phyloP scores from a whole-genome alignment of 2,329 filamentous ascomycete genomes.

The Moelleriella libera region DNA sequence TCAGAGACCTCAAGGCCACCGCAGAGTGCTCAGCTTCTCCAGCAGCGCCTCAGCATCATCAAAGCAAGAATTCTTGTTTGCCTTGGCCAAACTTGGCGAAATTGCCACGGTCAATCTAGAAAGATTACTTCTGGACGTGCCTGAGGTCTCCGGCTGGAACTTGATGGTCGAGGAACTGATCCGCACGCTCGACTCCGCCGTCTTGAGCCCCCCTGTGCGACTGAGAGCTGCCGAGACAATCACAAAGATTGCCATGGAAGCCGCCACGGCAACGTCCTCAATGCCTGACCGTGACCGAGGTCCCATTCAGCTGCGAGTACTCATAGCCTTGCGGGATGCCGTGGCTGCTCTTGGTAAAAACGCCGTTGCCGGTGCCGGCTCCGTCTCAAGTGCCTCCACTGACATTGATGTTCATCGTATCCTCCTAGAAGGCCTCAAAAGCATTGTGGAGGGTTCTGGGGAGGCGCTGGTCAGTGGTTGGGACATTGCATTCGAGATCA shows the following conservation, averaged over 20 bases:
- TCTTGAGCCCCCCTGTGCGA: slow-evolving; percentile 36
- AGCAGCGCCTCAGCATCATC: slow-evolving; percentile 29
- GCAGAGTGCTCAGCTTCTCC: slow-evolving; percentile 33
- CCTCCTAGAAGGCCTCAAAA: slow-evolving; percentile 66
- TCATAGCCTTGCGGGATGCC: slow-evolving; percentile 51
- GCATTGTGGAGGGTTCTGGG: slow-evolving; percentile 74
- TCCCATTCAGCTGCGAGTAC: slow-evolving; percentile 56
- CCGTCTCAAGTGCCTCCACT: slow-evolving; percentile 44
- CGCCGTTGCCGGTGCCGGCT: slow-evolving; percentile 34
- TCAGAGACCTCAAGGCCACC: slow-evolving; percentile 24
- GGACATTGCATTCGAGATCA: slow-evolving; percentile 73
- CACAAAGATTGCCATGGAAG: slow-evolving; percentile 41
- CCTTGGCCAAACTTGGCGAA: slow-evolving; percentile 60
- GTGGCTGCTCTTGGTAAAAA: slow-evolving; percentile 38
- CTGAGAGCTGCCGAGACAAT: slow-evolving; percentile 51
- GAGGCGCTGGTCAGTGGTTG: slow-evolving; percentile 74
- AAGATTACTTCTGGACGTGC: slow-evolving; percentile 54
- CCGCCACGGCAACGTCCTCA: slow-evolving; percentile 38
- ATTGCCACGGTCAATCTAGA: slow-evolving; percentile 61
- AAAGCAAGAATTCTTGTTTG: slow-evolving; percentile 50
- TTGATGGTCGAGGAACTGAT: slow-evolving; percentile 45
- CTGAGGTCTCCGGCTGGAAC: slow-evolving; percentile 62
- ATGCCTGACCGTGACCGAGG: slow-evolving; percentile 36
- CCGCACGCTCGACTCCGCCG: slow-evolving; percentile 30
- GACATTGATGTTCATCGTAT: slow-evolving; percentile 72